Evolutionary conservation across 257 asterid species (phyloP).

Genomic region (Echites panduratus): DNA sequence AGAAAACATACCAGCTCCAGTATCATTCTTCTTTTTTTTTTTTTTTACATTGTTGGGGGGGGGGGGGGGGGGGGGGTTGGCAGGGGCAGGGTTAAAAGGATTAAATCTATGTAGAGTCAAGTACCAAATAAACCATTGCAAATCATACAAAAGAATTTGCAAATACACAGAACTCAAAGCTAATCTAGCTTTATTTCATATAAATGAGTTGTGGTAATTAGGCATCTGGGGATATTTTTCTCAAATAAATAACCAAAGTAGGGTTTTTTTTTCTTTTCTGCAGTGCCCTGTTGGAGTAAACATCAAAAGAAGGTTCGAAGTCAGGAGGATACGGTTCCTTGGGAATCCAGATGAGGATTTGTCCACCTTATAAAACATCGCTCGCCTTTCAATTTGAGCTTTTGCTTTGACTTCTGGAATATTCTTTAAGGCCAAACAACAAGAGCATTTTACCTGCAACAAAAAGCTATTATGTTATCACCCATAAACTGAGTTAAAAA

Average conservation of each 20-base stretch:
- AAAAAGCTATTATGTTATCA: too few species aligned
- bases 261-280: too few species aligned
- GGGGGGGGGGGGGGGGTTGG: not conserved
- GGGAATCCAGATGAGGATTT: constrained; percentile 53
- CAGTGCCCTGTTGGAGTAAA: not conserved
- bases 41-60: not conserved
- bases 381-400: constrained; percentile 50
- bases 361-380: constrained; percentile 53
- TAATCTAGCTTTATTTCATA: not conserved
- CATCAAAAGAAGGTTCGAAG: constrained; percentile 7
- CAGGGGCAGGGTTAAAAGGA: not conserved
- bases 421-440: constrained; percentile 49
- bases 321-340: constrained; percentile 71
- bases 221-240: not conserved
- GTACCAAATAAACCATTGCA: not conserved
- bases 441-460: constrained; percentile 55
- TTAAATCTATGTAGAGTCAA: not conserved
- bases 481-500: too few species aligned
- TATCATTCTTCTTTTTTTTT: not conserved
- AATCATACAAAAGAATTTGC: not conserved
- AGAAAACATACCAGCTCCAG: not conserved
- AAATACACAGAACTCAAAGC: not conserved
- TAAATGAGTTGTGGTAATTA: not conserved
- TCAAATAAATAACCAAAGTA: not conserved
- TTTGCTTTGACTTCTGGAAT: constrained; percentile 38